Evolutionary conservation across 1,139 yeast genomes (phyloP).

Genomic region (Kodamaea derodonti): DNA sequence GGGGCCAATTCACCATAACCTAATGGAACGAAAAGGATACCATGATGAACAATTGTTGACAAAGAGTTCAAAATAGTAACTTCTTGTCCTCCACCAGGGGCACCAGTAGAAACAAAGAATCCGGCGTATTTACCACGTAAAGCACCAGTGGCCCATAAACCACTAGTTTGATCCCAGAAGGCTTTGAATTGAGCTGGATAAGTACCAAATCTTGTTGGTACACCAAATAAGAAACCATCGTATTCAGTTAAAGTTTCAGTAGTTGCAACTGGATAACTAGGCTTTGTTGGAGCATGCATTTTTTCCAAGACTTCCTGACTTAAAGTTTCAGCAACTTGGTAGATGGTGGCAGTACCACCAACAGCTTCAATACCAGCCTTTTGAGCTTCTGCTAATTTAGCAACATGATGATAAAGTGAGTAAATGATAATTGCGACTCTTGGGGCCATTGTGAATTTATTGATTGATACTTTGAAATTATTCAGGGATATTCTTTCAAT

Average conservation of each 20-base stretch:
- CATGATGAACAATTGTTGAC: constrained; percentile 34
- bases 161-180: constrained; percentile 39
- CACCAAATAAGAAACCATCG: constrained; percentile 37
- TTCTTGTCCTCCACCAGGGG: constrained; percentile 41
- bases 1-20: constrained; percentile 31
- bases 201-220: constrained; percentile 39
- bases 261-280: constrained; percentile 31
- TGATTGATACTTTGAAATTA: neutral
- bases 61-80: constrained; percentile 31
- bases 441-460: constrained; percentile 20
- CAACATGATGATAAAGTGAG: constrained; percentile 35
- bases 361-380: constrained; percentile 37
- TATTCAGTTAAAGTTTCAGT: constrained; percentile 28
- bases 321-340: constrained; percentile 37
- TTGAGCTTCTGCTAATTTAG: constrained; percentile 31
- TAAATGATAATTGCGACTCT: constrained; percentile 37
- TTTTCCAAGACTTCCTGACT: constrained; percentile 23
- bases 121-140: constrained; percentile 38
- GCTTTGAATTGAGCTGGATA: constrained; percentile 38
- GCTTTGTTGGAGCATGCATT: constrained; percentile 32
- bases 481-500: constrained; percentile 1
- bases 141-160: constrained; percentile 35
- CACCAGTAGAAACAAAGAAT: constrained; percentile 34
- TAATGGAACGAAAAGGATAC: constrained; percentile 35
- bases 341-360: constrained; percentile 36